Evolutionary conservation across 495 filamentous ascomycete genomes (phyloP).

Genomic region (Penicillium cataractarum): DNA sequence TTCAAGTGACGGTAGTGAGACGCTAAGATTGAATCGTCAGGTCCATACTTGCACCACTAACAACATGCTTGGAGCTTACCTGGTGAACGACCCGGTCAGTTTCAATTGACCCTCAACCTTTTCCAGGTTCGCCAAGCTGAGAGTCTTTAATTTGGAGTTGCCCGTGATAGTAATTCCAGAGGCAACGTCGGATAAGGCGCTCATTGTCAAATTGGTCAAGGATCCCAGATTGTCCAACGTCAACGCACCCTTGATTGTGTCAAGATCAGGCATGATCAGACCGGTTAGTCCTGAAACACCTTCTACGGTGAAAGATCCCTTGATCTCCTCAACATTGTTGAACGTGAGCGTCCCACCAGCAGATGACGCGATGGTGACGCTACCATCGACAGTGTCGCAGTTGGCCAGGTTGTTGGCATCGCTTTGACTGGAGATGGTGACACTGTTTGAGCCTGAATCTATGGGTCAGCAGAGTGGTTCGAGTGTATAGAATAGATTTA

Average conservation of each 20-base stretch:
- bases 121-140: slow-evolving; percentile 31
- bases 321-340: slow-evolving; percentile 30
- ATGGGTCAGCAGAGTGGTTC: too few species aligned
- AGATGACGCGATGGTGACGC: slow-evolving; percentile 29
- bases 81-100: slow-evolving; percentile 31
- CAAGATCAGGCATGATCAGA: slow-evolving; percentile 27
- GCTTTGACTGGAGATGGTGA: slow-evolving; percentile 34
- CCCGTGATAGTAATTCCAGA: slow-evolving; percentile 27
- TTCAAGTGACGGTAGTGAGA: slow-evolving; percentile 33
- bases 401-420: slow-evolving; percentile 30
- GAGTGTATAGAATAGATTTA: not conserved
- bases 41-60: not conserved
- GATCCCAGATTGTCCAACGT: slow-evolving; percentile 28
- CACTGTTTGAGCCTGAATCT: slow-evolving; percentile 27
- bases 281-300: slow-evolving; percentile 22
- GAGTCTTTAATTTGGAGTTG: slow-evolving; percentile 26
- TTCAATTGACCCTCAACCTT: slow-evolving; percentile 30
- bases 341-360: slow-evolving; percentile 32
- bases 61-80: slow-evolving; percentile 21
- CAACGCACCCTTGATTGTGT: slow-evolving; percentile 28
- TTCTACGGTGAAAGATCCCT: slow-evolving; percentile 29
- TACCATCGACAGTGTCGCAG: slow-evolving; percentile 33
- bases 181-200: slow-evolving; percentile 19
- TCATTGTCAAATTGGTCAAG: slow-evolving; percentile 21
- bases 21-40: slow-evolving; percentile 16